phyloP scores from a whole-genome alignment of 768 basidiomycete species.

The Phaffia australis region DNA sequence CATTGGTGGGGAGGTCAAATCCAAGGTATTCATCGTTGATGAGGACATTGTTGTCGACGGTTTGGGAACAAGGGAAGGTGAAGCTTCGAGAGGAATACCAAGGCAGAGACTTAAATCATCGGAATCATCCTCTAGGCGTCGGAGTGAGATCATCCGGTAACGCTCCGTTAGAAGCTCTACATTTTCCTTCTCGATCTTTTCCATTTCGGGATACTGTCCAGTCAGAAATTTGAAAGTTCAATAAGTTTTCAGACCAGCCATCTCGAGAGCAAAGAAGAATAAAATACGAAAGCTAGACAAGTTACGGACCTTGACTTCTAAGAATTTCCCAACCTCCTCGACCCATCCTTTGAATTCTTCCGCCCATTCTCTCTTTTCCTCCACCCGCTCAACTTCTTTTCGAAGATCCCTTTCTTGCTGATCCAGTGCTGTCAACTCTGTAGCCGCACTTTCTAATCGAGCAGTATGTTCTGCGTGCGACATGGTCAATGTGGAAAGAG shows the following conservation, averaged over 20 bases:
- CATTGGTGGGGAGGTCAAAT: background rate
- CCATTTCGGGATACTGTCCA: constrained; percentile 62
- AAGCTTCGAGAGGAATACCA: constrained; percentile 42
- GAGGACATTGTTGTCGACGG: background rate
- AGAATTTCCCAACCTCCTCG: constrained; percentile 69
- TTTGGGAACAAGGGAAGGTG: background rate
- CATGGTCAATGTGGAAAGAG: constrained; percentile 51
- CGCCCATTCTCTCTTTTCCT: constrained; percentile 74
- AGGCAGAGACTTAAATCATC: constrained; percentile 67
- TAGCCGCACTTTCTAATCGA: constrained; percentile 49
- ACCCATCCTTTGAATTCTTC: constrained; percentile 65
- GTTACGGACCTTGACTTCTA: constrained; percentile 66
- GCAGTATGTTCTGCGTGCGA: constrained; percentile 58
- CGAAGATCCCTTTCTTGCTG: constrained; percentile 61
- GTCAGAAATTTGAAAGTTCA: background rate
- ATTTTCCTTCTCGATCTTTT: constrained; percentile 65
- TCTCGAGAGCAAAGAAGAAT: background rate
- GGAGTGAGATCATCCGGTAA: constrained; percentile 52
- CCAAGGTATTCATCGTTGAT: background rate
- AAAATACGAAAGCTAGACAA: background rate
- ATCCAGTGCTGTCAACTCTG: constrained; percentile 57
- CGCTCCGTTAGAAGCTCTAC: constrained; percentile 64
- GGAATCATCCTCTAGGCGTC: constrained; percentile 64
- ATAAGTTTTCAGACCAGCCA: background rate
- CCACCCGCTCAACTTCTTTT: constrained; percentile 60